Evolutionary conservation across 257 asterid genomes (phyloP).

Genomic region (Solanum chmielewskii): DNA sequence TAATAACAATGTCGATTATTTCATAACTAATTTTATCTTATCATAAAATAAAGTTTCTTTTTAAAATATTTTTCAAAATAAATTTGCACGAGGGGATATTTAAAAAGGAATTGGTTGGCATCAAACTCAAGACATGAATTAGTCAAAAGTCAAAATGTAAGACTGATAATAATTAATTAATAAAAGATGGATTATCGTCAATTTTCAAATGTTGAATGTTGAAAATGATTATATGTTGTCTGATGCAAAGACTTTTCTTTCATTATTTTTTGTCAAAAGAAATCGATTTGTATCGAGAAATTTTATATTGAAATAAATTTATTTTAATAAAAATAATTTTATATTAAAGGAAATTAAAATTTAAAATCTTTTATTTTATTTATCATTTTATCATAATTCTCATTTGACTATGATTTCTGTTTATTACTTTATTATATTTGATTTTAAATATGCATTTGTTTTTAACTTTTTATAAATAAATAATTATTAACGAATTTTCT

Average conservation of each 20-base stretch:
- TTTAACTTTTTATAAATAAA: not conserved
- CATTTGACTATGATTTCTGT: not conserved
- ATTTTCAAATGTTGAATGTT: slow-evolving; percentile 1
- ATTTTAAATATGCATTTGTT: not conserved
- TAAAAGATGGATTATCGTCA: not conserved
- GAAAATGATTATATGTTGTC: not conserved
- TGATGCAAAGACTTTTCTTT: not conserved
- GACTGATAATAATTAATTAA: not conserved
- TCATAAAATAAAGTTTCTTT: too few relatives aligned
- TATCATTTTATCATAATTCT: too few relatives aligned
- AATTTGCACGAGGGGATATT: not conserved
- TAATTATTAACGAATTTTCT: not conserved
- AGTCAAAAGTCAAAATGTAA: not conserved
- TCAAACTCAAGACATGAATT: not conserved
- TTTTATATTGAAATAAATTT: too few relatives aligned
- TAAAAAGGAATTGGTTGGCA: not conserved
- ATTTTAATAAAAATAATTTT: too few relatives aligned
- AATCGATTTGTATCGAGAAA: not conserved
- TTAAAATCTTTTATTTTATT: rapidly evolving
- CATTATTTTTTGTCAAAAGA: too few relatives aligned
- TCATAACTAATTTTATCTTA: too few relatives aligned
- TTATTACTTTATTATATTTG: too few relatives aligned
- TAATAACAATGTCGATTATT: too few relatives aligned
- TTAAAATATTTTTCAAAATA: too few relatives aligned
- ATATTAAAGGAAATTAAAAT: rapidly evolving